Evolutionary conservation across 2,329 filamentous ascomycete genomes (phyloP).

Genomic region (Trichoderma sp.): DNA sequence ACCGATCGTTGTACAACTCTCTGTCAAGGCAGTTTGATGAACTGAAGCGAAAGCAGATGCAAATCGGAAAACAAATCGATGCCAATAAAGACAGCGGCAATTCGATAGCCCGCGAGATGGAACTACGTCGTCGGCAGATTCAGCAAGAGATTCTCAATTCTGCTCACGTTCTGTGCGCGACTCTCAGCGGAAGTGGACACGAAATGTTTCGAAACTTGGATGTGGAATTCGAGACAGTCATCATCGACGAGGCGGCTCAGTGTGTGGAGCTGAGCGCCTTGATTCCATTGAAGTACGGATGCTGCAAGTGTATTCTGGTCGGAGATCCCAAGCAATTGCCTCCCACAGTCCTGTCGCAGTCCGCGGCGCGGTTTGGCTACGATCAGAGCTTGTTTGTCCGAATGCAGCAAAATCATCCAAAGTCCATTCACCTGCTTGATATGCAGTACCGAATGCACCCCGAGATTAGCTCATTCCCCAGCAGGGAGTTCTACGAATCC

Average conservation of each 20-base stretch:
- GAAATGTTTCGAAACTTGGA: slow-evolving; percentile 95
- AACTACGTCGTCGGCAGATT: slow-evolving; percentile 78
- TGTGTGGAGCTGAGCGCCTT: slow-evolving; percentile 96
- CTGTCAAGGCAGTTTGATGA: slow-evolving; percentile 77
- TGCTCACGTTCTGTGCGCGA: slow-evolving; percentile 92
- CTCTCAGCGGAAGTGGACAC: slow-evolving; percentile 91
- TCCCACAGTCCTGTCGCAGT: slow-evolving; percentile 92
- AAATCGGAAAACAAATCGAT: slow-evolving; percentile 81
- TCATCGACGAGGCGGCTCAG: slow-evolving; percentile 97
- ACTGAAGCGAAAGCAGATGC: slow-evolving; percentile 71
- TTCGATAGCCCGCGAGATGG: slow-evolving; percentile 76
- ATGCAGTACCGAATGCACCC: slow-evolving; percentile 99
- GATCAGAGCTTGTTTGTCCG: slow-evolving; percentile 98
- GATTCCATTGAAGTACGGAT: slow-evolving; percentile 96
- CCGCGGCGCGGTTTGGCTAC: slow-evolving; percentile 89
- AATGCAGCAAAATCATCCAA: slow-evolving; percentile 90
- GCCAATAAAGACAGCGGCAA: slow-evolving; percentile 83
- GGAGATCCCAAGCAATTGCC: slow-evolving; percentile 97
- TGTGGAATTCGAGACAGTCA: slow-evolving; percentile 97
- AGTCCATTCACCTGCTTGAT: slow-evolving; percentile 91
- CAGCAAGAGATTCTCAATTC: slow-evolving; percentile 91
- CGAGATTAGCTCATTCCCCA: slow-evolving; percentile 90
- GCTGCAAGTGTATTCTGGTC: slow-evolving; percentile 93
- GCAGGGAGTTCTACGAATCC: slow-evolving; percentile 87
- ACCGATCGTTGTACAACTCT: slow-evolving; percentile 49